Conservation (phyloP, 2,329 filamentous ascomycete species). For the Arachnomyces sp. region DNA sequence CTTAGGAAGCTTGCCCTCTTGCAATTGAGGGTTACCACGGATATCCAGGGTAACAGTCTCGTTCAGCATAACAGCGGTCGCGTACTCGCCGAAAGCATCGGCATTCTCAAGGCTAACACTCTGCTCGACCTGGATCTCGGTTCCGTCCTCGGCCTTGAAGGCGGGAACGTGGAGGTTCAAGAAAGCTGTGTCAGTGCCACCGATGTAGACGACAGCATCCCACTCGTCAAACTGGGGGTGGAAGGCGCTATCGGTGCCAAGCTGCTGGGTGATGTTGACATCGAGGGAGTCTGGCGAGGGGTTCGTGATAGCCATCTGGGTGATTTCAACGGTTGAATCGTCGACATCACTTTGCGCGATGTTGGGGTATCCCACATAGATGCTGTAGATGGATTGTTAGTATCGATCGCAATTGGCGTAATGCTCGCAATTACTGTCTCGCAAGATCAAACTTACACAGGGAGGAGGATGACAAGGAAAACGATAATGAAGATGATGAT, state of each 20-base stretch:
- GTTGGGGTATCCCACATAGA: constrained; percentile 52
- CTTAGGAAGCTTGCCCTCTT: constrained; percentile 42
- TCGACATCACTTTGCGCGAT: constrained; percentile 50
- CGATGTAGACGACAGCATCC: constrained; percentile 43
- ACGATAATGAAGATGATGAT: constrained; percentile 43
- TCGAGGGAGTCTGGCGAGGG: constrained; percentile 42
- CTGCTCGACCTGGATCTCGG: constrained; percentile 36
- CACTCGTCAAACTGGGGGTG: constrained; percentile 50
- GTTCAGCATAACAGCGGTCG: constrained; percentile 39
- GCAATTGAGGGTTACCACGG: constrained; percentile 44
- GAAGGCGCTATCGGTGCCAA: constrained; percentile 42
- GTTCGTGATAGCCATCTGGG: constrained; percentile 42
- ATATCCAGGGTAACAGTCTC: constrained; percentile 45
- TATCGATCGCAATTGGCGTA: not conserved
- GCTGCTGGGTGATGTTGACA: constrained; percentile 40
- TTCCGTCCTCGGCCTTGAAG: constrained; percentile 36
- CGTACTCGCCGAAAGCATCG: constrained; percentile 43
- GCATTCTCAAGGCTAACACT: constrained; percentile 34
- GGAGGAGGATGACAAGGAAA: constrained; percentile 47
- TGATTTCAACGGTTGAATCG: constrained; percentile 43
- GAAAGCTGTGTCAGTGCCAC: constrained; percentile 31
- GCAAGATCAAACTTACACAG: constrained; percentile 41
- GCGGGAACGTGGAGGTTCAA: constrained; percentile 39
- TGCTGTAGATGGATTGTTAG: constrained; percentile 24
- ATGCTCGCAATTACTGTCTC: not conserved